These are phyloP conservation scores for Cercospora zeae-maydis DNA, from an alignment of 2,329 filamentous ascomycete species.

Conservation along the genomic window DNA sequence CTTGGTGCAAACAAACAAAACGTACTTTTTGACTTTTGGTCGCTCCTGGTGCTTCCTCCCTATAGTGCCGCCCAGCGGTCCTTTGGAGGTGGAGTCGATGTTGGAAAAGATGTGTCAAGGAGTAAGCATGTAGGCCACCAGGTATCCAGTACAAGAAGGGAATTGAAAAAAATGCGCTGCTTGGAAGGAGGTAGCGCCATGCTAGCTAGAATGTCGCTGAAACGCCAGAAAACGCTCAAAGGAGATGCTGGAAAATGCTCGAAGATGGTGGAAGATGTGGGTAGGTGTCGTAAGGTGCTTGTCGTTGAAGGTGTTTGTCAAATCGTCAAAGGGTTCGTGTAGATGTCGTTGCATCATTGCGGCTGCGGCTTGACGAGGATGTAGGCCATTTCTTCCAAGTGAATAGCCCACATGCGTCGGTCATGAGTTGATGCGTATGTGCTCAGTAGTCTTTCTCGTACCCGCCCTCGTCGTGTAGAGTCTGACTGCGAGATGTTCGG, in stretches of 20 bases:
- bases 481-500: conserved; percentile 16
- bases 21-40: conserved; percentile 3
- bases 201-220: not conserved
- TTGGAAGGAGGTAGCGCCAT: not conserved
- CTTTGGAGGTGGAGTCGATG: not conserved
- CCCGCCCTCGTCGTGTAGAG: conserved; percentile 27
- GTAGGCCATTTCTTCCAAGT: not conserved
- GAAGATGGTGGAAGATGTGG: not conserved
- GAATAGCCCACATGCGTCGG: not conserved
- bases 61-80: not conserved
- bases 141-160: conserved; percentile 15
- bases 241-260: not conserved
- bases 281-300: not conserved
- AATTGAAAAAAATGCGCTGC: not conserved
- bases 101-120: not conserved
- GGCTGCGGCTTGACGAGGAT: not conserved
- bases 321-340: not conserved
- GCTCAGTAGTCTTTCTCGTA: conserved; percentile 11
- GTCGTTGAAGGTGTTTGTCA: not conserved
- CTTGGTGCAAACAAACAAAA: conserved; percentile 1
- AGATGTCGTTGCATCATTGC: not conserved
- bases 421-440: not conserved
- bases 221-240: not conserved
- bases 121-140: conserved; percentile 9
- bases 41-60: not conserved